Percentiles rank a stretch among this genome's conserved stretches.
These are phyloP conservation scores for Ceratocystis destructans DNA, from an alignment of 2,329 filamentous ascomycete genomes.

Conservation along the genomic window DNA sequence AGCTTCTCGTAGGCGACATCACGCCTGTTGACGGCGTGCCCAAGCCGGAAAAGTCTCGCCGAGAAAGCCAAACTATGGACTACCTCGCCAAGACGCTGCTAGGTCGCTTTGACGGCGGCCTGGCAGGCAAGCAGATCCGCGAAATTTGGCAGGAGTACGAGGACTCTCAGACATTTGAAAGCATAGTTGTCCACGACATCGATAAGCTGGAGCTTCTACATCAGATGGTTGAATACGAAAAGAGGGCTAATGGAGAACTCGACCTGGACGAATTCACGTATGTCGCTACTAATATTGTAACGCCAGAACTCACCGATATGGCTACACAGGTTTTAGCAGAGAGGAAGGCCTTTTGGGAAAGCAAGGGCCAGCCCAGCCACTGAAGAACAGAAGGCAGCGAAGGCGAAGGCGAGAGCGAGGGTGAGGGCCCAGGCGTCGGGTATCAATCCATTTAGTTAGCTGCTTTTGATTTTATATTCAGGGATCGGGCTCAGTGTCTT, in stretches of 20 bases:
- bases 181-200: slow-evolving; percentile 84
- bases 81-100: slow-evolving; percentile 65
- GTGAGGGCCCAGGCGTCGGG: slow-evolving; percentile 25
- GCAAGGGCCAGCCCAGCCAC: slow-evolving; percentile 24
- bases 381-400: slow-evolving; percentile 16
- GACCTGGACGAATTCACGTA: slow-evolving; percentile 80
- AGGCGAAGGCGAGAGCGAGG: slow-evolving; percentile 31
- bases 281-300: slow-evolving; percentile 57
- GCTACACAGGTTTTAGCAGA: slow-evolving; percentile 62
- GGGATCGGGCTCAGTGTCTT: too few species aligned
- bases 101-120: slow-evolving; percentile 58
- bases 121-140: slow-evolving; percentile 55
- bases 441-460: too few species aligned
- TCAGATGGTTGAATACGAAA: slow-evolving; percentile 96
- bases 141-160: slow-evolving; percentile 93
- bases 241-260: slow-evolving; percentile 45
- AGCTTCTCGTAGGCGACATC: slow-evolving; percentile 88
- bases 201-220: slow-evolving; percentile 92
- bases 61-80: slow-evolving; percentile 83
- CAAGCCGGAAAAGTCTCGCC: slow-evolving; percentile 77
- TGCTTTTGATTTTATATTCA: too few species aligned
- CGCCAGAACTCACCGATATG: slow-evolving; percentile 72
- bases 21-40: slow-evolving; percentile 77
- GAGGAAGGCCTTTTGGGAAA: slow-evolving; percentile 57
- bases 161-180: slow-evolving; percentile 68